A percentile compares a stretch with the other conserved stretches of the same genome.
Conservation (phyloP, 768 basidiomycete genomes). For the Artomyces pyxidatus region DNA sequence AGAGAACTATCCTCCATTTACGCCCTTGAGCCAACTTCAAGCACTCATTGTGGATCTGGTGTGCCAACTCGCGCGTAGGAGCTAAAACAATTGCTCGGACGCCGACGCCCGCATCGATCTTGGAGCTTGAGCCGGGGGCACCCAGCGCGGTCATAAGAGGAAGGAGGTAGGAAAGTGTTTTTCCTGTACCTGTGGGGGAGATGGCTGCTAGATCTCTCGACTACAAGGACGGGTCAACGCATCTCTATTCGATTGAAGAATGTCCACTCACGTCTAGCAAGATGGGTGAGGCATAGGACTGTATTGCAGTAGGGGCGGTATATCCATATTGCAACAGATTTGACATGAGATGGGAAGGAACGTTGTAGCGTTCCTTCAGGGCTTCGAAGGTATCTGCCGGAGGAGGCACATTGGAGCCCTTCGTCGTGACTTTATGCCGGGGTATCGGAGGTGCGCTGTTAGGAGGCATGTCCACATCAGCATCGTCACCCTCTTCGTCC, state of each 20-base stretch:
- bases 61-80: constrained; percentile 92
- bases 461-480: constrained; percentile 18
- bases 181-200: constrained; percentile 96
- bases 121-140: constrained; percentile 43
- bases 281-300: constrained; percentile 73
- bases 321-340: constrained; percentile 60
- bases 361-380: constrained; percentile 46
- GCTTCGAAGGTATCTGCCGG: constrained; percentile 50
- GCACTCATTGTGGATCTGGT: constrained; percentile 91
- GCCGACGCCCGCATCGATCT: constrained; percentile 41
- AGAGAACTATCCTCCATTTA: constrained; percentile 76
- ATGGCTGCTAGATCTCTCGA: constrained; percentile 85
- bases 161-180: constrained; percentile 87
- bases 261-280: constrained; percentile 61
- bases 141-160: constrained; percentile 63
- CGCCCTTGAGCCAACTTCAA: constrained; percentile 71
- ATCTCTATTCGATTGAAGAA: no score
- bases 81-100: constrained; percentile 77
- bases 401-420: constrained; percentile 63
- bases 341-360: constrained; percentile 51
- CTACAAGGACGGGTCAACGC: constrained; percentile 36
- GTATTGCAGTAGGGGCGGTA: constrained; percentile 69
- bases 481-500: constrained; percentile 23
- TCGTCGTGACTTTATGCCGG: constrained; percentile 62
- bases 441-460: constrained; percentile 21